Base-by-base conservation (phyloP, 306 rosid genomes). In the Prunus davidiana region DNA sequence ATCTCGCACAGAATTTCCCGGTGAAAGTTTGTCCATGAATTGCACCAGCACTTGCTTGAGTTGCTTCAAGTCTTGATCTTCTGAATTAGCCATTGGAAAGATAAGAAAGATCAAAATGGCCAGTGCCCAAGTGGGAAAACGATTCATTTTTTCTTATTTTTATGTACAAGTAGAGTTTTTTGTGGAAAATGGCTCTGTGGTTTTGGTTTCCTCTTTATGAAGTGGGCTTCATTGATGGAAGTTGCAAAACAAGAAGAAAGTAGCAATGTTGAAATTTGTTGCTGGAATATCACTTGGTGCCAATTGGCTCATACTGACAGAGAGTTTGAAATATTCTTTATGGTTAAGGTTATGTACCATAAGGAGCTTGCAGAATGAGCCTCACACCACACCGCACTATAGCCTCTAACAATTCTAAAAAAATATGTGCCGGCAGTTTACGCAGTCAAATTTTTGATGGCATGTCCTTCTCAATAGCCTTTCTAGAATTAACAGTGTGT, bases 11-110 rank as follows among this genome's bases (percentile, higher is more conserved):
- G 50, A 65, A 77, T 74, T 80, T 32, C 6, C 75, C 56, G 85
- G 89, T 20, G 80, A 73, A 71, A 91, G 87, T 27, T 91, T 88
- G n/a, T 75, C 73, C 95, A 91, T 86, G 88, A 91, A 84, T 12
- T 58, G 82, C 41, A 86, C 78, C 5, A 91, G 55, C 8, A 77
- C 84, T 51, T 75, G 76, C 75, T 63, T 63, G 46, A 63, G 28
- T 27, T 60, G 65, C 22, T 64, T 83, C 82, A 84, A 88, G 16
- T 66, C 82, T 34, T 69, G 73, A 64, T 88, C 85, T 27, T 80
- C 89, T 32, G 95, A 79, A 64, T 72, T 72, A 1, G 71, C 82
- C 68, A 50, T 15, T 20, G 76, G 79, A 67, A 74, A 38, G 69
- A 73, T 75, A 80, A 81, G 52, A 67, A 86, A 8, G 49, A 82